These are phyloP conservation scores for Elsinoe ampelina DNA, from an alignment of 2,329 filamentous ascomycete species.

Conservation along the genomic window DNA sequence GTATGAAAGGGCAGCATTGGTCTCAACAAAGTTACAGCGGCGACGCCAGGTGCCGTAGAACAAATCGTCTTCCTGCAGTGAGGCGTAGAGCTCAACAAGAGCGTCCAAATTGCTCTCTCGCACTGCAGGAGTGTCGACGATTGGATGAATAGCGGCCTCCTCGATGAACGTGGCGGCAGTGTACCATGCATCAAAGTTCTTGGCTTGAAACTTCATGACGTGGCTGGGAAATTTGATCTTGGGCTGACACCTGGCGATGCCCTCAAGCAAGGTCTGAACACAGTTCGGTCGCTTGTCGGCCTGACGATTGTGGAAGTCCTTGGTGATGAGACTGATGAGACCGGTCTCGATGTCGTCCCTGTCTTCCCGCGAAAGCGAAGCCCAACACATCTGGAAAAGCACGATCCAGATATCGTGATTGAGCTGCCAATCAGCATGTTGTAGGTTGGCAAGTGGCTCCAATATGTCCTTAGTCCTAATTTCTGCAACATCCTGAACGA, in stretches of 20 bases:
- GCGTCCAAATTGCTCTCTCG: slow-evolving; percentile 94
- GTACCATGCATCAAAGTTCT: slow-evolving; percentile 95
- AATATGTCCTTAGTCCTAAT: slow-evolving; percentile 81
- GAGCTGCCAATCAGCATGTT: slow-evolving; percentile 75
- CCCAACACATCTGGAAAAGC: slow-evolving; percentile 91
- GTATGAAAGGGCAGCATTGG: slow-evolving; percentile 91
- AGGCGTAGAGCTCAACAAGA: slow-evolving; percentile 83
- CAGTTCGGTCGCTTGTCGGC: slow-evolving; percentile 94
- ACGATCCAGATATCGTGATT: slow-evolving; percentile 85
- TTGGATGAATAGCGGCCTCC: slow-evolving; percentile 73
- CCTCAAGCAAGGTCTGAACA: slow-evolving; percentile 82
- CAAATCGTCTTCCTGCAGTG: slow-evolving; percentile 86
- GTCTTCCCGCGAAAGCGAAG: slow-evolving; percentile 76
- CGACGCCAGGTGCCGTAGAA: slow-evolving; percentile 97
- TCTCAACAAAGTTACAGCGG: slow-evolving; percentile 92
- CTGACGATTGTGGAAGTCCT: slow-evolving; percentile 90
- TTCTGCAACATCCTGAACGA: slow-evolving; percentile 72
- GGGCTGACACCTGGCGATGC: slow-evolving; percentile 72
- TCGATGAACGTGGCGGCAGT: slow-evolving; percentile 86
- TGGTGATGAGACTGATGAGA: slow-evolving; percentile 80
- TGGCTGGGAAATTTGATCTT: slow-evolving; percentile 90
- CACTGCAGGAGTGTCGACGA: slow-evolving; percentile 73
- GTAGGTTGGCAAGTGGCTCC: slow-evolving; percentile 81
- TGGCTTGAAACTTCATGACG: slow-evolving; percentile 88
- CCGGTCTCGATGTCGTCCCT: slow-evolving; percentile 83